phyloP scores from a whole-genome alignment of 345 rosid genomes.

The Anastatica hierochuntica region DNA sequence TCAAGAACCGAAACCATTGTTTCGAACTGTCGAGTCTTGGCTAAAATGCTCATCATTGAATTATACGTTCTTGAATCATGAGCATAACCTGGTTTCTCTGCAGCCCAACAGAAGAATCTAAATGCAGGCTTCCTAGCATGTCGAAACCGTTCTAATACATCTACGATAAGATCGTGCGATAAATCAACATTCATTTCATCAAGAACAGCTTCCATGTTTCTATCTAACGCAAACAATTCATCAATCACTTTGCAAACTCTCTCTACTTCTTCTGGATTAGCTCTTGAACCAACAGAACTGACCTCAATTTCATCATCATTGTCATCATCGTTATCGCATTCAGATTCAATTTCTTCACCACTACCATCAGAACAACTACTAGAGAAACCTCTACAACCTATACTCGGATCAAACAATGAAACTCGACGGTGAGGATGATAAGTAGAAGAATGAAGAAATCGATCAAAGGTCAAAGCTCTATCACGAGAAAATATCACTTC shows the following conservation, averaged over 20 bases:
- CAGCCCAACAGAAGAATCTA: constrained; percentile 83
- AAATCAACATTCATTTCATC: constrained; percentile 51
- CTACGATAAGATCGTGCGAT: constrained; percentile 49
- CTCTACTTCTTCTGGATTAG: constrained; percentile 45
- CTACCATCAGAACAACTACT: constrained; percentile 3
- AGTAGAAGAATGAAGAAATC: too few relatives aligned
- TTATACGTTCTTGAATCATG: constrained; percentile 78
- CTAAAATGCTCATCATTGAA: constrained; percentile 64
- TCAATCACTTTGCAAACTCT: constrained; percentile 83
- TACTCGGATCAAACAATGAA: too few relatives aligned
- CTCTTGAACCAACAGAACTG: constrained; percentile 12
- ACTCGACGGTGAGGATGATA: too few relatives aligned
- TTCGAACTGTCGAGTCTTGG: constrained; percentile 73
- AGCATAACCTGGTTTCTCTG: constrained; percentile 38
- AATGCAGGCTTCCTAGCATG: constrained; percentile 87
- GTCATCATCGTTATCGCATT: constrained; percentile 3
- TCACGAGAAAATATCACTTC: too few relatives aligned
- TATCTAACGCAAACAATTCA: constrained; percentile 67
- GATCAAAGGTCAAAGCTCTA: too few relatives aligned
- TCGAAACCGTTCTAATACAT: constrained; percentile 49
- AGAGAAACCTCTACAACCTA: constrained; percentile 29
- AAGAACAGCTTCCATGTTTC: constrained; percentile 89
- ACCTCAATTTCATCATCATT: constrained; percentile 8
- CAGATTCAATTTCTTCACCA: constrained; percentile 12
- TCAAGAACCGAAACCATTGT: constrained; percentile 77